A percentile compares a stretch with the other conserved stretches of the same genome.
phyloP scores from a whole-genome alignment of 345 rosid species.

The Rhodomyrtus tomentosa region DNA sequence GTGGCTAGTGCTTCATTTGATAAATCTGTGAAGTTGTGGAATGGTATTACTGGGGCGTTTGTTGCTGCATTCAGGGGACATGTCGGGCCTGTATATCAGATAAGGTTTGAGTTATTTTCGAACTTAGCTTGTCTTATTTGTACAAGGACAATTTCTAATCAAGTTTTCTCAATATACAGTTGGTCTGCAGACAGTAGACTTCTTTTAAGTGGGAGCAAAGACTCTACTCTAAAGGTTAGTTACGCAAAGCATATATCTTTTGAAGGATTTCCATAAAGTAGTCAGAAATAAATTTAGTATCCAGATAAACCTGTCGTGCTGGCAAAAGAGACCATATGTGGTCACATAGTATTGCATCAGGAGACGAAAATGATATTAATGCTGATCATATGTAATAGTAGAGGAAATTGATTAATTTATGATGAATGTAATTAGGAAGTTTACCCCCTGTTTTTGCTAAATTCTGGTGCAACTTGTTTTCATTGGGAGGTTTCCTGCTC shows the following conservation, averaged over 20 bases:
- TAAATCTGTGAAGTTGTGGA: slow-evolving; percentile 87
- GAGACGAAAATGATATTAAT: not conserved
- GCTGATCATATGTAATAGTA: too few relatives aligned
- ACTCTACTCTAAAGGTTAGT: slow-evolving; percentile 85
- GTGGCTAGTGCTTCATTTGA: slow-evolving; percentile 97
- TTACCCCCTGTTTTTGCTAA: not conserved
- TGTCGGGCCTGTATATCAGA: slow-evolving; percentile 91
- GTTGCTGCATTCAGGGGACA: slow-evolving; percentile 84
- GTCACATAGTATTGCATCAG: not conserved
- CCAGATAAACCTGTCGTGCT: not conserved
- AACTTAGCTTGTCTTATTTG: not conserved
- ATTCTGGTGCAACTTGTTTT: not conserved
- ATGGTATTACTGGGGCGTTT: slow-evolving; percentile 76
- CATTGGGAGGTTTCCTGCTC: not conserved
- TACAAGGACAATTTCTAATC: not conserved
- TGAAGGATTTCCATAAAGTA: not conserved
- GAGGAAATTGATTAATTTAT: not conserved
- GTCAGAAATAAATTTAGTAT: not conserved
- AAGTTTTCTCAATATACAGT: slow-evolving; percentile 24
- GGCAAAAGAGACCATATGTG: not conserved
- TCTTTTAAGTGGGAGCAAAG: slow-evolving; percentile 95
- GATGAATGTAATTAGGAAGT: not conserved
- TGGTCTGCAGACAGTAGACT: too few relatives aligned
- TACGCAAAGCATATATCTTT: not conserved
- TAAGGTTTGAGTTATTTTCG: slow-evolving; percentile 35